Conservation (phyloP, 306 rosid genomes). For the Sphenostylis stenocarpa region DNA sequence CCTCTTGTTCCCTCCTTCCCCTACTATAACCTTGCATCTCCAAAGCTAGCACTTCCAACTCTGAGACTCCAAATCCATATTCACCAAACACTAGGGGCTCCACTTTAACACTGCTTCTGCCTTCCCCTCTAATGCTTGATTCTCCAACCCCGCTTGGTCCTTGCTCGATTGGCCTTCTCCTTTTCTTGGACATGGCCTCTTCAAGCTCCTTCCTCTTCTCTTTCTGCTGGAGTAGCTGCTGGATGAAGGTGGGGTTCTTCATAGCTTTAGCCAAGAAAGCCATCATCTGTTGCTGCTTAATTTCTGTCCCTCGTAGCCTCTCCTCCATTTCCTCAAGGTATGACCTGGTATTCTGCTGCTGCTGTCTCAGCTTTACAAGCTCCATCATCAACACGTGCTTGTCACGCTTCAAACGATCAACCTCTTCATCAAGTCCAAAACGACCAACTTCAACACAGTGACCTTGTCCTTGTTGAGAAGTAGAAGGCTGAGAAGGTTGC, state of each 20-base stretch:
- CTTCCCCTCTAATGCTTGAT: constrained; percentile 32
- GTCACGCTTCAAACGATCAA: constrained; percentile 66
- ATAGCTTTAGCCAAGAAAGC: constrained; percentile 86
- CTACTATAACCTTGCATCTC: constrained; percentile 87
- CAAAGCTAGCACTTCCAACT: constrained; percentile 78
- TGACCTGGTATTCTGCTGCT: constrained; percentile 75
- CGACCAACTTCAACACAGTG: constrained; percentile 66
- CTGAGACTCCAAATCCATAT: constrained; percentile 57
- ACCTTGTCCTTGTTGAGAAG: constrained; percentile 41
- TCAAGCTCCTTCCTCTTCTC: constrained; percentile 65
- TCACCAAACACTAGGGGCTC: constrained; percentile 53
- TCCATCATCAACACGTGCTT: constrained; percentile 76
- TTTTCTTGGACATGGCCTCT: constrained; percentile 70
- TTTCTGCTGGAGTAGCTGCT: constrained; percentile 67
- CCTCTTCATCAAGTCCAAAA: constrained; percentile 64
- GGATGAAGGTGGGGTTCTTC: constrained; percentile 76
- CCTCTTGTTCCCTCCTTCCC: constrained; percentile 46
- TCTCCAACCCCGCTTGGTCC: constrained; percentile 43
- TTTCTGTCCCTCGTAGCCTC: constrained; percentile 67
- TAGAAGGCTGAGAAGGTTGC: constrained; percentile 49
- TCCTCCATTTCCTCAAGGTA: constrained; percentile 69
- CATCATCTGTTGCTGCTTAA: constrained; percentile 91
- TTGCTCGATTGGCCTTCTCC: constrained; percentile 84
- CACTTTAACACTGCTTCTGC: constrained; percentile 35
- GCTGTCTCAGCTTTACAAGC: constrained; percentile 81